phyloP scores from a whole-genome alignment of 2,329 filamentous ascomycete genomes.

The Botrytis fragariae region DNA sequence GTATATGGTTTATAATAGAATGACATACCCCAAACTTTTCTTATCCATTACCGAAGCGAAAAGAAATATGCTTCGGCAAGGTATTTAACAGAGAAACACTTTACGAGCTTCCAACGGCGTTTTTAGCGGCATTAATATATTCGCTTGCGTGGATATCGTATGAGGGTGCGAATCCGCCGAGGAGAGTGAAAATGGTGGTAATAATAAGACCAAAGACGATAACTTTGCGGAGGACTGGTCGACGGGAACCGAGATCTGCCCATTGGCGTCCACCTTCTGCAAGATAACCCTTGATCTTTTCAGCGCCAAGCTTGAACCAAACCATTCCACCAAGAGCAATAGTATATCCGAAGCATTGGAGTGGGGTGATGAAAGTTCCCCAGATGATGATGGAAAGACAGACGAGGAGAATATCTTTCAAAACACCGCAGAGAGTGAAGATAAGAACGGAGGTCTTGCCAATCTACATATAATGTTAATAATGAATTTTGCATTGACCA shows the following conservation, averaged over 20 bases:
- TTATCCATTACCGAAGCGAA: slow-evolving; percentile 11
- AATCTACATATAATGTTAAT: slow-evolving; percentile 54
- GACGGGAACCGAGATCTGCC: slow-evolving; percentile 79
- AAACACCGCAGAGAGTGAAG: slow-evolving; percentile 81
- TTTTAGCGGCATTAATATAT: slow-evolving; percentile 36
- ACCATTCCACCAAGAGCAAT: slow-evolving; percentile 76
- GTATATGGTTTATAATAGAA: slow-evolving; percentile 7
- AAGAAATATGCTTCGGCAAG: slow-evolving; percentile 10
- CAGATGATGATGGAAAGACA: slow-evolving; percentile 78
- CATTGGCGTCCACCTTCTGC: slow-evolving; percentile 71
- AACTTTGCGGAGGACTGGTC: slow-evolving; percentile 75
- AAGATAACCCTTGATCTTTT: slow-evolving; percentile 78
- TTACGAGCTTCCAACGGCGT: slow-evolving; percentile 29
- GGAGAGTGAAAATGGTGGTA: slow-evolving; percentile 65
- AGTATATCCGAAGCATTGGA: slow-evolving; percentile 82
- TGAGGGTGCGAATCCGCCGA: slow-evolving; percentile 63
- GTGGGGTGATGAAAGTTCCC: slow-evolving; percentile 68
- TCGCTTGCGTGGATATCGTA: slow-evolving; percentile 53
- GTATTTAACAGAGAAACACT: background rate
- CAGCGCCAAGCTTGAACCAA: slow-evolving; percentile 82
- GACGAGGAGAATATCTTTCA: slow-evolving; percentile 85
- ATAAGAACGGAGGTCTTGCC: slow-evolving; percentile 85
- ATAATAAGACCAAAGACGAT: slow-evolving; percentile 64
- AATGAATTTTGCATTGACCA: background rate
- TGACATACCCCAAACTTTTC: slow-evolving; percentile 13